phyloP scores from a whole-genome alignment of 129 eudicot species.

The Saposhnikovia divaricata region DNA sequence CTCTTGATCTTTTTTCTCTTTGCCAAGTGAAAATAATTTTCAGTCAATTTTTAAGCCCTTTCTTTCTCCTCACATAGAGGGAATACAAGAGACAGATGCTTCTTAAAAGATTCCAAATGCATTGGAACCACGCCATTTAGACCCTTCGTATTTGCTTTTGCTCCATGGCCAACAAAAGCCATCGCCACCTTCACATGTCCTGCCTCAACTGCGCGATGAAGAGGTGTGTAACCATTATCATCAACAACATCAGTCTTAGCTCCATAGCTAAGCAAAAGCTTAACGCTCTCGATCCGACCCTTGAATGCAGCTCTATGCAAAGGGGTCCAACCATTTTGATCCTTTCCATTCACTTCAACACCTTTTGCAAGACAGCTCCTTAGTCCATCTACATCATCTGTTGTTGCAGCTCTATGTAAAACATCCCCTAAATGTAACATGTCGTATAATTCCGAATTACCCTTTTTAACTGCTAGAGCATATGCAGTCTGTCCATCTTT shows the following conservation, averaged over 20 bases:
- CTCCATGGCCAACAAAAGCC: constrained; percentile 45
- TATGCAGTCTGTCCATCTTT: constrained; percentile 51
- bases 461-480: constrained; percentile 44
- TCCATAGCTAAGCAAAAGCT: constrained; percentile 44
- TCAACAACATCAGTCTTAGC: constrained; percentile 52
- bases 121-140: constrained; percentile 20
- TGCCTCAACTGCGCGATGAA: constrained; percentile 46
- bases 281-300: constrained; percentile 46
- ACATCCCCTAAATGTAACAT: constrained; percentile 41
- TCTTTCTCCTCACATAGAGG: constrained; percentile 24
- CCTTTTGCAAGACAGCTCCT: constrained; percentile 45
- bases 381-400: constrained; percentile 27
- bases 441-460: constrained; percentile 35
- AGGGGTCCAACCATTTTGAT: constrained; percentile 80
- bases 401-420: constrained; percentile 47
- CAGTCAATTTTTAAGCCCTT: constrained; percentile 15
- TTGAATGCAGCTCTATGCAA: constrained; percentile 72
- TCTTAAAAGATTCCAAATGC: constrained; percentile 36
- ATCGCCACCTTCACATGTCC: constrained; percentile 44
- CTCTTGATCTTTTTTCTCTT: not conserved
- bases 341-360: constrained; percentile 39
- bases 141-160: constrained; percentile 43
- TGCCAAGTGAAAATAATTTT: too few species aligned
- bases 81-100: constrained; percentile 24
- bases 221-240: constrained; percentile 41